Evolutionary conservation across 805 yeast species (phyloP).

Genomic region (Saturnispora bothae): DNA sequence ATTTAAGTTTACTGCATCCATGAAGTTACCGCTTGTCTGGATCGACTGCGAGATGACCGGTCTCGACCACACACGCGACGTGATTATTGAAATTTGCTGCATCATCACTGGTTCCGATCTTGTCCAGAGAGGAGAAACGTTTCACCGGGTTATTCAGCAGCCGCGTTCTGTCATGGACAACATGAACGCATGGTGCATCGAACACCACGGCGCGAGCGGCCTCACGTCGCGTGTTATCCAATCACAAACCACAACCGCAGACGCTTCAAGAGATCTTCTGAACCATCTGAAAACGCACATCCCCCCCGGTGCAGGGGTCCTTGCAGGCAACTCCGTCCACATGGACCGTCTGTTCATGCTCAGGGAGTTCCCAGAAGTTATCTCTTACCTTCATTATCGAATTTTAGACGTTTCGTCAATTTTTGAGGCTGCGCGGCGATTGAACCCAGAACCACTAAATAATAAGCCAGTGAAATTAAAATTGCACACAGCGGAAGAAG

Average conservation of each 20-base stretch:
- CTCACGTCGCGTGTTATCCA: constrained; percentile 59
- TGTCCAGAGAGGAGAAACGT: constrained; percentile 53
- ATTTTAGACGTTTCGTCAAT: constrained; percentile 84
- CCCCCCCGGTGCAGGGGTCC: constrained; percentile 47
- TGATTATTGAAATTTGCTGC: constrained; percentile 86
- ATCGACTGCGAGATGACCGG: constrained; percentile 99
- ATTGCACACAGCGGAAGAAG: constrained; percentile 80
- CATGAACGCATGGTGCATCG: constrained; percentile 85
- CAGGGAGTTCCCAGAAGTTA: constrained; percentile 69
- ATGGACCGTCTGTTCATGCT: constrained; percentile 81
- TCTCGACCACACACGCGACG: constrained; percentile 64
- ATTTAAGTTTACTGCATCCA: too few species aligned
- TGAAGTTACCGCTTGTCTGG: constrained; percentile 76
- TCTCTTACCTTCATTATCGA: constrained; percentile 57
- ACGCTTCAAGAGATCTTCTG: constrained; percentile 58
- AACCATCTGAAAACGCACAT: constrained; percentile 49
- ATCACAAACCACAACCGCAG: constrained; percentile 39
- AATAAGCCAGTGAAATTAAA: constrained; percentile 59
- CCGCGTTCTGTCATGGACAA: constrained; percentile 47
- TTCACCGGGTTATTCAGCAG: constrained; percentile 70
- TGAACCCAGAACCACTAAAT: constrained; percentile 3
- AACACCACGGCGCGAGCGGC: constrained; percentile 73
- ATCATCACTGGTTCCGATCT: constrained; percentile 78
- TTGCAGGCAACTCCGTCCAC: constrained; percentile 90
- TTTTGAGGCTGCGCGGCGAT: constrained; percentile 54